Base-by-base conservation (phyloP, 2,329 filamentous ascomycete genomes). In the Stromatinia cepivora region DNA sequence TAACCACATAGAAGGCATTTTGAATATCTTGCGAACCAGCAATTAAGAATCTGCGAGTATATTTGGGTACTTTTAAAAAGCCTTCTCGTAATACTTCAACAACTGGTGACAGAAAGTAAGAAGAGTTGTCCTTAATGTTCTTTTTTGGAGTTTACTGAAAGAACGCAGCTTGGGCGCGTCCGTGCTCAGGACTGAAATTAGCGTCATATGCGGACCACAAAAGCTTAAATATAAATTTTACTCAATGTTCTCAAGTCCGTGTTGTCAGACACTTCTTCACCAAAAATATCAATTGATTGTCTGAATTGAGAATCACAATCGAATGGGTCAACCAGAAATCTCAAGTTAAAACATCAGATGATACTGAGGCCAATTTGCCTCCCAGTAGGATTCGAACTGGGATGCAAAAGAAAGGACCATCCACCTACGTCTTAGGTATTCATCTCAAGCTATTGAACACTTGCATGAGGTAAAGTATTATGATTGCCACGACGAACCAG, bases 1-100 rank as follows among this genome's bases (percentile, higher is more conserved):
- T 78, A 98, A 86, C 94, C 94, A 98, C 92, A 97, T 96, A 71
- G 92, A 76, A 73, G 78, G 78, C 78, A 79, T 79, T 52, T 74
- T 78, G 72, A 70, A 31, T 48, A n/a, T 22, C 56, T 46, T 69
- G 31, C 42, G 36, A 39, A 20, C 22, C 39, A 15, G n/a, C 22
- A 28, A 34, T 53, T 20, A 34, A 42, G 4, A 56, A 48, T 56
- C 10, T n/a, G 28, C 7, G 20, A n/a, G 25, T 48, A 46, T 31
- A 64, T 69, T 66, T 66, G 7, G 8, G 52, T 17, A 4, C n/a
- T n/a, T 54, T 22, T 64, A 34, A 45, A 4, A 68, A 11, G 10
- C 39, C 17, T 20, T 63, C 28, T 46, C 17, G 50, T 54, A 42
- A 34, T 39, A 63, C n/a, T 48, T 20, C 4, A 62, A 63, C 13